Evolutionary conservation across 1,284 basidiomycete genomes (phyloP), one percentile per base, ranked within the genome.

Genomic region (Cryptococcus sp.): DNA sequence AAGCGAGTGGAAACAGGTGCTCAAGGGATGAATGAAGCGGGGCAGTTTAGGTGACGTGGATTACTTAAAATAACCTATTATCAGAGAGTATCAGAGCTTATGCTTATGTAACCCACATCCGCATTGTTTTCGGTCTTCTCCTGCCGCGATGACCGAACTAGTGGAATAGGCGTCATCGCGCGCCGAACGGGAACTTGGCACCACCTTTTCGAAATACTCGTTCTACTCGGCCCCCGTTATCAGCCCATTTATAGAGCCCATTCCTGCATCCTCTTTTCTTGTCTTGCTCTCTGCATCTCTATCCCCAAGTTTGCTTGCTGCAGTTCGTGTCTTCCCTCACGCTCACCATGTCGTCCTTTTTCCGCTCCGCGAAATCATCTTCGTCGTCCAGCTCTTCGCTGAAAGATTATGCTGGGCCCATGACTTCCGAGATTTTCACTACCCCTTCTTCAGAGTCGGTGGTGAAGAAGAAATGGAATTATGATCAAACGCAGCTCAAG

Each of bases 401-500:
- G 11, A 47, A 55, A 20, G 62, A 58, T 34, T 50, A 46, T 20
- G 59, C 61, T 39, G 55, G 47, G 2, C 37, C 54, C n/a, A 46
- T 43, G 3, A 58, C 58, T 10, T 63, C 66, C 22, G 57, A 79
- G 25, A 75, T 85, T 20, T 77, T 84, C 64, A 80, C 80, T 5
- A 61, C 61, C 3, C 85, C 85, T 1, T 78, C 79, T 3, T 62
- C 70, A 1, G 81, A 80, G 8, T 81, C 80, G 0, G 72, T 79
- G 16, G 72, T 88, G 20, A 74, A 67, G 52, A 82, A 77, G 40
- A 89, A 87, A 20, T 79, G 84, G 67, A 76, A 80, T 6, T 90
- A 91, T 74, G 81, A 84, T 25, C 82, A 84, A 6, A 84, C 84
- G 57, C 88, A 91, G 73, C 70, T 79, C 20, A 74, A 76, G 2